phyloP scores from a whole-genome alignment of 2,329 filamentous ascomycete genomes.

The Macrophomina phaseolina region DNA sequence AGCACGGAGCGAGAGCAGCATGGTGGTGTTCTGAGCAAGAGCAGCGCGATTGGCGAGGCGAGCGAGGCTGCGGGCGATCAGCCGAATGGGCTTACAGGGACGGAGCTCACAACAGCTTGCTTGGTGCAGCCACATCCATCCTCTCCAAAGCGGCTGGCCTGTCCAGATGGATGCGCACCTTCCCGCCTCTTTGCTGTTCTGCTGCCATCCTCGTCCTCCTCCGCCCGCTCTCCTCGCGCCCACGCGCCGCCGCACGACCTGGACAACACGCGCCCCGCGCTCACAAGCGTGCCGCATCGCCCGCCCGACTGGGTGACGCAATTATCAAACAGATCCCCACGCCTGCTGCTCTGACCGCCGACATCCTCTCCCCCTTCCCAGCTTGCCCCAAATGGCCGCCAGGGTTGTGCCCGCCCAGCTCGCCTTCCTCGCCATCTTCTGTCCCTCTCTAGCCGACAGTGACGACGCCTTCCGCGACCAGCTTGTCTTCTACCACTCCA shows the following conservation, averaged over 20 bases:
- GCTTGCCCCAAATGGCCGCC: slow-evolving; percentile 30
- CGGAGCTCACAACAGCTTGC: background rate
- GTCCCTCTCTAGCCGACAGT: slow-evolving; percentile 75
- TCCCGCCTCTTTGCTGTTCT: background rate
- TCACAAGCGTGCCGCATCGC: background rate
- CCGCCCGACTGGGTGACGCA: slow-evolving; percentile 6
- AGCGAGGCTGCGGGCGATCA: slow-evolving; percentile 5
- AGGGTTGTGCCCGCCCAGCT: slow-evolving; percentile 77
- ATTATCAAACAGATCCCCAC: background rate
- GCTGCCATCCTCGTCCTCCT: background rate
- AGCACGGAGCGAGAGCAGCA: background rate
- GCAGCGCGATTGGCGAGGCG: slow-evolving; percentile 4
- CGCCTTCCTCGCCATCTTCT: slow-evolving; percentile 93
- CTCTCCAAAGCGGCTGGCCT: background rate
- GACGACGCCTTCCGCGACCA: slow-evolving; percentile 79
- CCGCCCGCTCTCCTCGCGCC: background rate
- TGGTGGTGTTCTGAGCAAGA: slow-evolving; percentile 5
- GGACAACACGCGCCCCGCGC: background rate
- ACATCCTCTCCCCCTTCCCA: background rate
- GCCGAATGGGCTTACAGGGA: background rate
- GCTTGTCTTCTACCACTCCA: slow-evolving; percentile 89
- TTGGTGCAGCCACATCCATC: background rate
- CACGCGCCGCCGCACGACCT: background rate
- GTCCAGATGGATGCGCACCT: slow-evolving; percentile 1
- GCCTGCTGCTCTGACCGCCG: background rate